These are phyloP conservation scores for Luvunga scandens DNA, from an alignment of 345 rosid genomes.

Conservation along the genomic window DNA sequence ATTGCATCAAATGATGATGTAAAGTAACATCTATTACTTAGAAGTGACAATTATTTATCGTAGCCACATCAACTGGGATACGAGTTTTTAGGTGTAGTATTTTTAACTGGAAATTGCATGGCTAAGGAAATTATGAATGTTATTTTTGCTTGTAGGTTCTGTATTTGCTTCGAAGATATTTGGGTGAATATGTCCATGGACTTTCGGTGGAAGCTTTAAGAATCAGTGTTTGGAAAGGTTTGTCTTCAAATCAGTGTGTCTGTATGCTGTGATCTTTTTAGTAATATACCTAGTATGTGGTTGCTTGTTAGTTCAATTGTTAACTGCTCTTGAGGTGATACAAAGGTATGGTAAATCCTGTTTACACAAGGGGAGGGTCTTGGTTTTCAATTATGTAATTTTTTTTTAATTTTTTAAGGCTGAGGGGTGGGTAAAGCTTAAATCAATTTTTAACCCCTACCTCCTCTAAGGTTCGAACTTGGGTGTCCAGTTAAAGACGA, in stretches of 20 bases:
- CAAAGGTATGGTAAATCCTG: background rate
- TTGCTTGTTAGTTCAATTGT: background rate
- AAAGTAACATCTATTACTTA: too few relatives aligned
- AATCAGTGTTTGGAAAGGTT: conserved; percentile 99
- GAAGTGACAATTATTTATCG: background rate
- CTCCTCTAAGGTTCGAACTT: too few relatives aligned
- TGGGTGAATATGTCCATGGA: conserved; percentile 96
- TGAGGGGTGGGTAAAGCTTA: too few relatives aligned
- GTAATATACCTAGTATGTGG: background rate
- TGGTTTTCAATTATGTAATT: background rate
- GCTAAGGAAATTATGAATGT: background rate
- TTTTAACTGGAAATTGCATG: background rate
- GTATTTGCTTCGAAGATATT: conserved; percentile 93
- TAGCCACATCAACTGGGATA: background rate
- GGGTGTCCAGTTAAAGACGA: too few relatives aligned
- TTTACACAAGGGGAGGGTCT: background rate
- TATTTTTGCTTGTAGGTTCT: conserved; percentile 57
- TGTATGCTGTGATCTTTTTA: background rate
- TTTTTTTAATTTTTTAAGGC: too few relatives aligned
- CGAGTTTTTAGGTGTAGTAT: background rate
- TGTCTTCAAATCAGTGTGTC: conserved; percentile 3
- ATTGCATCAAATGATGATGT: background rate
- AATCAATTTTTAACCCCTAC: too few relatives aligned
- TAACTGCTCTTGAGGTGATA: background rate
- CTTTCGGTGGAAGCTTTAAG: conserved; percentile 88